Evolutionary conservation across 2,329 filamentous ascomycete genomes (phyloP).

Genomic region (Pseudogymnoascus sp.): DNA sequence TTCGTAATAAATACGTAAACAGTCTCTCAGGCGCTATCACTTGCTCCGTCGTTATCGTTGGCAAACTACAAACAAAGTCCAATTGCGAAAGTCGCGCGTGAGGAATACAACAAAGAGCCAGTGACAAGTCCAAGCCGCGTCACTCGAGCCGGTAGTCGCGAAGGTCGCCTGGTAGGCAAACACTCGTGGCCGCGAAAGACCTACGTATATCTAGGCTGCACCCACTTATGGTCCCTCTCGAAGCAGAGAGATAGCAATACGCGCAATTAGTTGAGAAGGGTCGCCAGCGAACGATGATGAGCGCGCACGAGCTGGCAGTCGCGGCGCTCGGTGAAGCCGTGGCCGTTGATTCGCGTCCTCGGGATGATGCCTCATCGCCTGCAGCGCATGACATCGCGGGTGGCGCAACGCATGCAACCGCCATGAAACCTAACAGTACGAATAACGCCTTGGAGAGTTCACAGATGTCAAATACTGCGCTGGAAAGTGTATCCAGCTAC

Average conservation of each 20-base stretch:
- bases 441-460: neutral
- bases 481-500: neutral
- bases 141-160: neutral
- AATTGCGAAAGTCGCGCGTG: slow-evolving; percentile 4
- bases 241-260: slow-evolving; percentile 6
- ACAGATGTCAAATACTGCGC: neutral
- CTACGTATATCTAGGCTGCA: neutral
- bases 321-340: slow-evolving; percentile 23
- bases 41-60: neutral
- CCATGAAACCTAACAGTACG: slow-evolving; percentile 19
- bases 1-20: neutral
- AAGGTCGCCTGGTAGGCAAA: slow-evolving; percentile 3
- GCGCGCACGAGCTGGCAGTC: slow-evolving; percentile 24
- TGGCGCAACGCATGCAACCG: slow-evolving; percentile 20
- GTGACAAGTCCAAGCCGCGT: slow-evolving; percentile 1
- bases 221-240: neutral
- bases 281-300: slow-evolving; percentile 18
- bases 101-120: neutral
- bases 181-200: neutral
- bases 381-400: slow-evolving; percentile 21
- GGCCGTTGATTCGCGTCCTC: slow-evolving; percentile 11
- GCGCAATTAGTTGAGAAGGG: neutral
- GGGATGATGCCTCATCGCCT: slow-evolving; percentile 17
- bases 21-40: neutral
- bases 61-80: neutral